Base-by-base conservation (phyloP, 2,329 filamentous ascomycete species). In the Leptographium wingfieldii region DNA sequence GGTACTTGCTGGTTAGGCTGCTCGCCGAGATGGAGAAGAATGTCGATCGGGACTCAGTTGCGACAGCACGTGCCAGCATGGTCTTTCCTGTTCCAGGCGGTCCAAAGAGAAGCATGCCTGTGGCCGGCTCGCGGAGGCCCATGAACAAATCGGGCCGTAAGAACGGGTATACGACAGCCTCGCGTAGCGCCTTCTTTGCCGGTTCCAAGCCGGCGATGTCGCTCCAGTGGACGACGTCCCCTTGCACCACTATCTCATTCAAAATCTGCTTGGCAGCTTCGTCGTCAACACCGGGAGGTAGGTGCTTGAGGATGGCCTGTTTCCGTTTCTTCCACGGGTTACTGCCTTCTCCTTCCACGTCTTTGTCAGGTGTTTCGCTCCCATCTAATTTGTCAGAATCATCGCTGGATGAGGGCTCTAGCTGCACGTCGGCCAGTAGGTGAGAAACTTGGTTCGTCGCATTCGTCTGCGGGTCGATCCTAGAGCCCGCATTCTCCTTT, bases 31-130 rank as follows among this genome's bases (percentile, higher is more conserved):
- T 96, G 16, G 92, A 95, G 74, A 99, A 97, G 73, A 97, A 99
- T 0, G 95, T 95, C 12, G 90, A 95, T 67, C 85, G 87, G 1
- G 90, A 95, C 72, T 99, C 94, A 0, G 94, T 97, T 1, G 94
- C 94, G 0, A 97, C 92, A 10, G 90, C 91, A 64, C 94, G 83
- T 11, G 94, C 94, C 46, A 99, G 77, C 94, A 99, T 99, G 0
- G 94, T 99, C 73, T 99, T 99, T 58, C 94, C 94, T 0, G 94
- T 99, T n/a, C 94, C 94, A 0, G 94, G 94, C 1, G 94, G 94
- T 0, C 94, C 94, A 69, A 99, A 99, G 1, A 99, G 79, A 1
- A 99, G 79, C 90, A 99, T 97, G 6, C 94, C 94, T 61, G 91
- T 80, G 16, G 94, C 92, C 25, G 94, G 94, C 69, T 99, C 94